Conservation (phyloP, 2,329 filamentous ascomycete species). For the Pseudogymnoascus sp. region DNA sequence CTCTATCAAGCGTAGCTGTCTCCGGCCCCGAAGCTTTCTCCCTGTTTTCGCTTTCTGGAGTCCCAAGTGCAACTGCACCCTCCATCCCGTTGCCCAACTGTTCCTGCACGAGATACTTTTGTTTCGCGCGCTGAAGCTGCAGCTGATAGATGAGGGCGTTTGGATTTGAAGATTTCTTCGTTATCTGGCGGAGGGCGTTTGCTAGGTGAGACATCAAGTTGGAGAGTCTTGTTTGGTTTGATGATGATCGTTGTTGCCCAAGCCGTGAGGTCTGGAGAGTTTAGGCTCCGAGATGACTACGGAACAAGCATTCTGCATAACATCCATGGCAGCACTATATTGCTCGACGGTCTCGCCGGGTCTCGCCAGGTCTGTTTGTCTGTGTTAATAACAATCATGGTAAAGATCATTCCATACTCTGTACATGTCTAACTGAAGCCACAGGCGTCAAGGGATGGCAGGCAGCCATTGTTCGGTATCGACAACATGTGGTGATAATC, state of each 20-base stretch:
- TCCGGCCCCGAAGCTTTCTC: background rate
- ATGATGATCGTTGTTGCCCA: background rate
- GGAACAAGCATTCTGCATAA: background rate
- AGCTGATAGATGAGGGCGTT: constrained; percentile 16
- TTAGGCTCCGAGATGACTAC: background rate
- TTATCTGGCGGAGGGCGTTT: constrained; percentile 14
- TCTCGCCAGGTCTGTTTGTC: background rate
- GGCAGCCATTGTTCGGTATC: background rate
- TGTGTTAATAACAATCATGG: background rate
- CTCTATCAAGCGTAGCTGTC: background rate
- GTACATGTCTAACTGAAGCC: background rate
- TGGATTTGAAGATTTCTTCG: constrained; percentile 17
- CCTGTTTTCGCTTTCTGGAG: constrained; percentile 7
- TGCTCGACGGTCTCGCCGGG: background rate
- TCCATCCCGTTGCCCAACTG: constrained; percentile 12
- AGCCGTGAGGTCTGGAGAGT: background rate
- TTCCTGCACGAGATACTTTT: constrained; percentile 14
- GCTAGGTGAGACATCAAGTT: constrained; percentile 15
- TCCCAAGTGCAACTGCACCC: constrained; percentile 11
- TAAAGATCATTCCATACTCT: background rate
- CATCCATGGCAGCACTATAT: background rate
- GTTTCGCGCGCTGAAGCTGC: constrained; percentile 16
- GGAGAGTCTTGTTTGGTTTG: background rate
- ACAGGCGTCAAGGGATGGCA: background rate
- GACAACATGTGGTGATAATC: background rate